Evolutionary conservation across 2,329 filamentous ascomycete genomes (phyloP), one percentile per base, ranked within the genome.

Genomic region (Talaromyces sp.): DNA sequence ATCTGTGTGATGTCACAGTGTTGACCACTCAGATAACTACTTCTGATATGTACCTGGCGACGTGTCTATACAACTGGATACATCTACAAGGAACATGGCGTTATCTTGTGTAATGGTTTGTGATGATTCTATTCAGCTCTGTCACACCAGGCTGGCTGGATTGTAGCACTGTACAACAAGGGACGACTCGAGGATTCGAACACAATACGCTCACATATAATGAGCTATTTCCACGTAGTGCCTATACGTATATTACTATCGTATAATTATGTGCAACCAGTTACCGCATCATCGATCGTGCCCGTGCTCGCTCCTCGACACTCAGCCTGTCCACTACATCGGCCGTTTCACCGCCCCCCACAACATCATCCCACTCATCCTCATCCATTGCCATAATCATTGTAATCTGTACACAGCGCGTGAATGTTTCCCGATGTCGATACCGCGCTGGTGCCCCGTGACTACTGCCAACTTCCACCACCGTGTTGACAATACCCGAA

Each of bases 301-400:
- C 91, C 72, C 87, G 86, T 69, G 82, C 84, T 74, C 90, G 87
- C 80, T 96, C 93, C 65, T 93, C 91, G 49, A 84, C 84, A 60
- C 85, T 83, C 73, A 95, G 87, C 11, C 86, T 90, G 59, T 86
- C 88, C 13, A 88, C 85, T 14, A 83, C 79, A 63, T 86, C 83
- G 63, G 75, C 74, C 66, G 76, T 74, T 58, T 79, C 75, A 39
- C 77, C 78, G 41, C 80, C 83, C 37, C 82, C 78, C 47, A 83
- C 79, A 5, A 93, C 78, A 76, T 95, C 92, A 57, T 94, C 91
- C 91, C 93, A 97, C 78, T 97, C 94, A 65, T 97, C 93, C 39
- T 95, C 91, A 75, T 97, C 93, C 92, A 97, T 96, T 70, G 93
- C 94, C 74, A 94, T 88, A 16, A 97, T 87, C 82, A 96, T 87